Percentiles rank a stretch among this genome's conserved stretches.
phyloP scores from a whole-genome alignment of 371 early-diverging fungal genomes.

The Actinomucor elegans region DNA sequence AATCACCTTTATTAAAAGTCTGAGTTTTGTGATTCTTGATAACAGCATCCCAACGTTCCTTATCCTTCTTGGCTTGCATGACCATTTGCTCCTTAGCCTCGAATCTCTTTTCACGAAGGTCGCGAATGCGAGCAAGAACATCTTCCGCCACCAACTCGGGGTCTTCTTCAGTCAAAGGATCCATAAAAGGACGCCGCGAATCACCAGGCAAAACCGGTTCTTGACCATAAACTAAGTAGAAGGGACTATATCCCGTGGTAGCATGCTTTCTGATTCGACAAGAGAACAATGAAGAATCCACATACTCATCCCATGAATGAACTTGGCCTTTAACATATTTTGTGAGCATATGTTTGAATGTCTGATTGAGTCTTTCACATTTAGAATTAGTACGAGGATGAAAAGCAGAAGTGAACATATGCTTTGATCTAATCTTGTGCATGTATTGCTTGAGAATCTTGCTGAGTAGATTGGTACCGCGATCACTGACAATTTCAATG shows the following conservation, averaged over 20 bases:
- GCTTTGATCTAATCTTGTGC: not conserved
- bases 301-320: constrained; percentile 2
- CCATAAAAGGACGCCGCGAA: constrained; percentile 1
- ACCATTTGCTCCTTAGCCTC: not conserved
- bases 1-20: constrained; percentile 5
- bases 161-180: not conserved
- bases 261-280: constrained; percentile 6
- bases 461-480: constrained; percentile 21
- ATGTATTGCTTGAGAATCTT: not conserved
- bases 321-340: constrained; percentile 8
- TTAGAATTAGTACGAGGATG: constrained; percentile 20
- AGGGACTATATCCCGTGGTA: constrained; percentile 9
- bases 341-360: not conserved
- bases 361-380: constrained; percentile 24
- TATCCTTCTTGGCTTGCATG: not conserved
- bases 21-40: no score
- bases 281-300: constrained; percentile 9
- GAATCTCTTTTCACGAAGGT: not conserved
- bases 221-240: constrained; percentile 16
- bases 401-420: not conserved
- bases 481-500: constrained; percentile 20
- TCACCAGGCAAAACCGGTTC: constrained; percentile 18
- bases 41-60: constrained; percentile 6
- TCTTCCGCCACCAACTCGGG: not conserved
- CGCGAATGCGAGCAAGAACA: not conserved